phyloP scores from a whole-genome alignment of 1,284 basidiomycete species.

The Salmacisia buchloeana region DNA sequence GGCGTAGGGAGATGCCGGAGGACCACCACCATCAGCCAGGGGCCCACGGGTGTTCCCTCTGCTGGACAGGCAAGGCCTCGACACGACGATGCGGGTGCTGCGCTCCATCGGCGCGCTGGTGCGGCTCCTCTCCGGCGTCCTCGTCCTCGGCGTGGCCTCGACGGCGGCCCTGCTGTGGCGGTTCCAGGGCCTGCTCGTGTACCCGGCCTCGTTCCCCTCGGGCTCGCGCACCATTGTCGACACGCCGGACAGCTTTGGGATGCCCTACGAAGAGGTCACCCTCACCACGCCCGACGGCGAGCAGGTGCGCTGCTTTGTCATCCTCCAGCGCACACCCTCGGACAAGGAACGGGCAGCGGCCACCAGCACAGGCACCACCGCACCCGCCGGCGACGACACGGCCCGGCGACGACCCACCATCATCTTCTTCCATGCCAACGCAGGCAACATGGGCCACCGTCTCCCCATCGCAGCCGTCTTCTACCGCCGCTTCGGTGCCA shows the following conservation, averaged over 20 bases:
- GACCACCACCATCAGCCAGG: too few species aligned
- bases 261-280: conserved; percentile 38
- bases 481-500: conserved; percentile 74
- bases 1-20: too few species aligned
- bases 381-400: conserved; percentile 17
- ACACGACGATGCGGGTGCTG: conserved; percentile 22
- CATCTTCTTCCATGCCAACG: conserved; percentile 47
- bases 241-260: conserved; percentile 40
- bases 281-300: conserved; percentile 43
- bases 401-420: conserved; percentile 34
- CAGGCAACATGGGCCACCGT: conserved; percentile 61
- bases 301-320: conserved; percentile 35
- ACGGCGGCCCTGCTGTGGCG: conserved; percentile 44
- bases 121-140: conserved; percentile 26
- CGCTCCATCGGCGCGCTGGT: conserved; percentile 23
- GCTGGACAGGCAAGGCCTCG: too few species aligned
- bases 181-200: conserved; percentile 46
- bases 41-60: too few species aligned
- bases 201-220: conserved; percentile 40
- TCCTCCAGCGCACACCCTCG: conserved; percentile 26
- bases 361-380: too few species aligned
- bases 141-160: conserved; percentile 33
- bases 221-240: conserved; percentile 39
- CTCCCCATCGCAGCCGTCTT: conserved; percentile 84
- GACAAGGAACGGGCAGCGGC: conserved; percentile 11